Percentiles rank a stretch among this genome's conserved stretches.
Evolutionary conservation across 2,329 filamentous ascomycete species (phyloP).

Genomic region (Thielaviopsis euricoi): DNA sequence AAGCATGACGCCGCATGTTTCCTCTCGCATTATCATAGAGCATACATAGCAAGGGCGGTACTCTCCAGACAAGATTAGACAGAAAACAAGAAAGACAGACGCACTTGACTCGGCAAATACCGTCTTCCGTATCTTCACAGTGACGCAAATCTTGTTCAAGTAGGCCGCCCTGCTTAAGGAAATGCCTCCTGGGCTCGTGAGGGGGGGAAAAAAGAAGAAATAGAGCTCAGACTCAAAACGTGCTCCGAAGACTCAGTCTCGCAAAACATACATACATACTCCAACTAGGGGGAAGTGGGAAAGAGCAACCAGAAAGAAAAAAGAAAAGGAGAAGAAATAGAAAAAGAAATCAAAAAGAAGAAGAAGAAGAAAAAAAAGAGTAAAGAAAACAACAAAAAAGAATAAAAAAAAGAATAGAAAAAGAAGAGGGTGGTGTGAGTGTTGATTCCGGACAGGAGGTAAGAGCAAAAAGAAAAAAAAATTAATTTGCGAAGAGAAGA

Average conservation of each 20-base stretch:
- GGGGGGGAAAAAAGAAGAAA: neutral
- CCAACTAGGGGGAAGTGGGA: neutral
- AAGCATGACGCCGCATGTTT: neutral
- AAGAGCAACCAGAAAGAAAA: neutral
- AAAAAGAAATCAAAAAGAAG: neutral
- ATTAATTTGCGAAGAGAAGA: neutral
- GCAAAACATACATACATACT: conserved; percentile 2
- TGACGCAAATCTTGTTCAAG: too few species aligned
- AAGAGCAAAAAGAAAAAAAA: neutral
- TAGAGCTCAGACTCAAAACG: neutral
- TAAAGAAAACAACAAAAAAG: too few species aligned
- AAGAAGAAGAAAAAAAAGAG: neutral
- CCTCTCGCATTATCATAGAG: too few species aligned
- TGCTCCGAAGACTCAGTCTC: conserved; percentile 3
- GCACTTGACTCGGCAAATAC: too few species aligned
- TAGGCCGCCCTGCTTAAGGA: neutral
- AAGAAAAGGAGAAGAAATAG: neutral
- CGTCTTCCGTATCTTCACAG: too few species aligned
- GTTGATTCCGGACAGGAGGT: too few species aligned
- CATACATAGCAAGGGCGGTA: too few species aligned
- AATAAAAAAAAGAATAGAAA: neutral
- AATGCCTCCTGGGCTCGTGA: neutral
- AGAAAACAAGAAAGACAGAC: too few species aligned
- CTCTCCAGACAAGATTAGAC: too few species aligned
- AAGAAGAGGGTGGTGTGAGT: too few species aligned